Percentiles rank a stretch among this genome's conserved stretches.
Evolutionary conservation across 2,329 filamentous ascomycete species (phyloP).

Genomic region (Apiospora koreana): DNA sequence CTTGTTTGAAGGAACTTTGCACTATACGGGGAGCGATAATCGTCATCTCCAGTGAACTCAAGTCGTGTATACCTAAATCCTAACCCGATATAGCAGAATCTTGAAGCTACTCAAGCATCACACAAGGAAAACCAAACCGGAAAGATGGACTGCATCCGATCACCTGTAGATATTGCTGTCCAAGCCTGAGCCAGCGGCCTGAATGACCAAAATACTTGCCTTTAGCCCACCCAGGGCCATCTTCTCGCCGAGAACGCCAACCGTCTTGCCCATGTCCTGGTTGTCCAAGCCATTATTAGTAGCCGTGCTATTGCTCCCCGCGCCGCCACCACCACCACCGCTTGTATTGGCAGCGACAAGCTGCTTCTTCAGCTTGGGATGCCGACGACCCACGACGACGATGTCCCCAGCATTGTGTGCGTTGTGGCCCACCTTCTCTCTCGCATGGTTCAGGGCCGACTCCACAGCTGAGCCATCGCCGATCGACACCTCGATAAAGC

Average conservation of each 20-base stretch:
- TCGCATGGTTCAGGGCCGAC: slow-evolving; percentile 54
- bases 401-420: slow-evolving; percentile 70
- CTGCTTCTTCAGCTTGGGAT: slow-evolving; percentile 33
- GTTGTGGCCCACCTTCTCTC: slow-evolving; percentile 59
- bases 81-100: neutral
- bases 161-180: neutral
- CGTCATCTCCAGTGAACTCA: neutral
- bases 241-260: slow-evolving; percentile 62
- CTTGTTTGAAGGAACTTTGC: neutral
- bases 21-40: neutral
- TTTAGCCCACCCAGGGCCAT: slow-evolving; percentile 60
- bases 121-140: neutral
- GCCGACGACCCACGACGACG: slow-evolving; percentile 64
- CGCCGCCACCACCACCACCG: neutral
- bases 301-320: slow-evolving; percentile 15
- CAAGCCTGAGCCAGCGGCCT: slow-evolving; percentile 47
- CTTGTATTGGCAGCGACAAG: neutral
- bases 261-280: slow-evolving; percentile 48
- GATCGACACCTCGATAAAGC: slow-evolving; percentile 52
- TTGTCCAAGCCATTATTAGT: slow-evolving; percentile 21
- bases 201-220: slow-evolving; percentile 70
- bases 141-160: neutral
- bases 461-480: slow-evolving; percentile 39
- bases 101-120: neutral
- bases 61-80: neutral